phyloP scores from a whole-genome alignment of 1,284 basidiomycete genomes.

The Pulveroboletus sp. region DNA sequence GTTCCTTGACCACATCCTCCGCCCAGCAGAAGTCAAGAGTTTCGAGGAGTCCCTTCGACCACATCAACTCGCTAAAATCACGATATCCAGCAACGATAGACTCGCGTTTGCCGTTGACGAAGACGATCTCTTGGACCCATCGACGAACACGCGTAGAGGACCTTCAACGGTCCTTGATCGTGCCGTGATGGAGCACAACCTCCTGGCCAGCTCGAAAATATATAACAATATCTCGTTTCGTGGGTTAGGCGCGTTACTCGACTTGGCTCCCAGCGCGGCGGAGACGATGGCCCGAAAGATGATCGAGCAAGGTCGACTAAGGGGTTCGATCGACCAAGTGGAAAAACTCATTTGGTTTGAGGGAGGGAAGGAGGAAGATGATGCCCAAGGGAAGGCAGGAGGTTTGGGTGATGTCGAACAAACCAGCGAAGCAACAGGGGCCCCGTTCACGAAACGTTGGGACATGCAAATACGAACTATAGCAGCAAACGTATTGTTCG shows the following conservation, averaged over 20 bases:
- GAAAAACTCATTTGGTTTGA: conserved; percentile 92
- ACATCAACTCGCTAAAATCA: conserved; percentile 91
- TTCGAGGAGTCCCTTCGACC: conserved; percentile 86
- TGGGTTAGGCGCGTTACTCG: conserved; percentile 81
- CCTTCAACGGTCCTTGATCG: conserved; percentile 95
- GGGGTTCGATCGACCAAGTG: conserved; percentile 92
- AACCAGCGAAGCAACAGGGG: conserved; percentile 81
- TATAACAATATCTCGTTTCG: conserved; percentile 94
- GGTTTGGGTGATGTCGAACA: conserved; percentile 85
- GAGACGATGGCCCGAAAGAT: conserved; percentile 94
- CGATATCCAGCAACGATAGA: conserved; percentile 74
- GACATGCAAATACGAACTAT: conserved; percentile 85
- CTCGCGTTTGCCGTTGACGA: conserved; percentile 62
- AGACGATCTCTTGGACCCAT: conserved; percentile 50
- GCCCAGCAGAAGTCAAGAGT: conserved; percentile 81
- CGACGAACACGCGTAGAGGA: conserved; percentile 71
- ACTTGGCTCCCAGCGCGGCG: conserved; percentile 82
- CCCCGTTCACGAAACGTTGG: conserved; percentile 88
- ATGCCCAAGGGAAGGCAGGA: conserved; percentile 89
- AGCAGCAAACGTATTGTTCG: conserved; percentile 67
- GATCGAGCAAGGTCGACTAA: conserved; percentile 92
- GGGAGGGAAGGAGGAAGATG: conserved; percentile 74
- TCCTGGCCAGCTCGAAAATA: conserved; percentile 91
- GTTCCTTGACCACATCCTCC: conserved; percentile 95
- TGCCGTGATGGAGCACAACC: conserved; percentile 97